Evolutionary conservation across 129 eudicot species (phyloP), one percentile per base, ranked within the genome.

Genomic region (Flaveria bidentis): DNA sequence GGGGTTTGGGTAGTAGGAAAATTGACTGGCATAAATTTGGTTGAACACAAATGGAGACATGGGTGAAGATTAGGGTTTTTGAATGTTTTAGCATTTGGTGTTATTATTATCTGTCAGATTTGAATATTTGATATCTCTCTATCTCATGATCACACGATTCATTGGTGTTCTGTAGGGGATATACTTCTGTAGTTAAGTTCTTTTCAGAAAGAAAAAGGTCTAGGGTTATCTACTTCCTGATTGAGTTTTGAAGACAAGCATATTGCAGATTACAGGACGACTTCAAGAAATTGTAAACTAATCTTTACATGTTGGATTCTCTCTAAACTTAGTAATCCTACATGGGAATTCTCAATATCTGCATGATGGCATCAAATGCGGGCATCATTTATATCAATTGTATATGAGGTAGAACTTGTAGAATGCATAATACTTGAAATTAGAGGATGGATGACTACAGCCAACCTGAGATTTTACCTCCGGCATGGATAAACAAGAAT

Each of bases 381-480:
- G 46, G 25, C 60, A 25, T 58, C 20, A 41, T 72, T 52, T 20
- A 25, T 57, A 51, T 50, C 25, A 80, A 53, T 9, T 25, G 33
- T 44, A 30, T 23, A 64, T 52, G 78, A 72, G 2, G 72, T 51
- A 44, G 78, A 49, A 72, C 39, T 64, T 72, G 80, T 75, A 65
- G 80, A 77, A 85, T 63, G 69, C 22, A 63, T 44, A 81, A 45
- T 46, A 50, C 63, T 71, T 65, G 30, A 67, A 42, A 53, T 71
- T 79, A 75, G 84, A 78, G 81, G 73, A 95, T 95, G 99, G 99
- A 91, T 76, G 99, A 91, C 55, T 76, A 78, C 57, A 75, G 83
- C 79, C 90, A 84, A 80, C 67, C 89, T 14, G 96, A 87, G 65
- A 68, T 87, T 74, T 71, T 79, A 77, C 84, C 86, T 74, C 87